Percentiles rank a stretch among this genome's conserved stretches.
Conservation (phyloP, 2,329 filamentous ascomycete genomes). For the Thelonectria blattea region DNA sequence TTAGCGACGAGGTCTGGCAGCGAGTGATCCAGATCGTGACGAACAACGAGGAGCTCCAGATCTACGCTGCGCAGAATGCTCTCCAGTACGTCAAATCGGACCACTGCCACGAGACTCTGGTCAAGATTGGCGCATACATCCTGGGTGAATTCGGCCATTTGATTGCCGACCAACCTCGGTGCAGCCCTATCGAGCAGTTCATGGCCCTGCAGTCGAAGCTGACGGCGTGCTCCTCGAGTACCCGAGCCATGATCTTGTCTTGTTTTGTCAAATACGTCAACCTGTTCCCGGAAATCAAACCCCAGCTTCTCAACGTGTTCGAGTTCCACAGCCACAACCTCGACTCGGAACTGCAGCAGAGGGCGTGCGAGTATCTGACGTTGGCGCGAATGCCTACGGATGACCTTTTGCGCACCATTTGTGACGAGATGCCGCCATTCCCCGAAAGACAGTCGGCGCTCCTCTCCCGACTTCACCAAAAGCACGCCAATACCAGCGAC, state of each 20-base stretch:
- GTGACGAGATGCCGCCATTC: conserved; percentile 98
- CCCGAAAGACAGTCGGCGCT: conserved; percentile 92
- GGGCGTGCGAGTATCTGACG: conserved; percentile 92
- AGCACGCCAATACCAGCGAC: conserved; percentile 90
- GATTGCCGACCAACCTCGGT: conserved; percentile 88
- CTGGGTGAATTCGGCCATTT: conserved; percentile 97
- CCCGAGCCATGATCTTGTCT: conserved; percentile 91
- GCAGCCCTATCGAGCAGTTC: conserved; percentile 97
- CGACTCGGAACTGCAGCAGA: conserved; percentile 93
- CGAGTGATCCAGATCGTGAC: conserved; percentile 98
- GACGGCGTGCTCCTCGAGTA: conserved; percentile 84
- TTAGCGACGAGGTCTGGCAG: conserved; percentile 99
- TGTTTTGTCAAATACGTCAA: conserved; percentile 99
- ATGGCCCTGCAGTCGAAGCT: conserved; percentile 91
- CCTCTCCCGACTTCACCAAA: conserved; percentile 90
- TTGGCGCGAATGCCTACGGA: conserved; percentile 87
- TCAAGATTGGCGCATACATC: conserved; percentile 97
- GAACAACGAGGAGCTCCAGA: conserved; percentile 97
- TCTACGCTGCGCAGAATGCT: conserved; percentile 94
- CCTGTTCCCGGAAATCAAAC: conserved; percentile 97
- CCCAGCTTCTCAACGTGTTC: conserved; percentile 90
- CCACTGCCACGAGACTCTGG: conserved; percentile 93
- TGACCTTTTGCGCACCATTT: conserved; percentile 89
- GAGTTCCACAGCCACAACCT: conserved; percentile 91
- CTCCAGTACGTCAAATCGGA: conserved; percentile 91